Evolutionary conservation across 129 eudicot species (phyloP).

Genomic region (Glebionis coronaria): DNA sequence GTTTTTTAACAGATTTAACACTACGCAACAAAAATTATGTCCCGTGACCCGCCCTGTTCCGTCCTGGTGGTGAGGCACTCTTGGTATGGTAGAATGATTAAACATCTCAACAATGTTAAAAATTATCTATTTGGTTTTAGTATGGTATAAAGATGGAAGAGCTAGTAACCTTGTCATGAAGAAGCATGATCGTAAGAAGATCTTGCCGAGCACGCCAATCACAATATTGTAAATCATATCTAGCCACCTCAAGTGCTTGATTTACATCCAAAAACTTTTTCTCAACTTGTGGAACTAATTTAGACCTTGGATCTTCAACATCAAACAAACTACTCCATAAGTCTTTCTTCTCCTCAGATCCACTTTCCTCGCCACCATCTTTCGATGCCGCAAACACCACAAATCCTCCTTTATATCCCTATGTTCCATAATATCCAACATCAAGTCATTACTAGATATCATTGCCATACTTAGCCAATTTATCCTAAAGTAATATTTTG

Average conservation of each 20-base stretch:
- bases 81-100: not conserved
- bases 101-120: not conserved
- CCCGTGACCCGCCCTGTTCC: too few species aligned
- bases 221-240: slow-evolving; percentile 78
- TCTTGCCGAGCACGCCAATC: slow-evolving; percentile 97
- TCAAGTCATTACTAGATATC: not conserved
- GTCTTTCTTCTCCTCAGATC: slow-evolving; percentile 48
- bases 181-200: slow-evolving; percentile 71
- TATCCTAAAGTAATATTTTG: not conserved
- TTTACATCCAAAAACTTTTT: slow-evolving; percentile 76
- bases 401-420: slow-evolving; percentile 36
- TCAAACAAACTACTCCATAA: slow-evolving; percentile 58
- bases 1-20: too few species aligned
- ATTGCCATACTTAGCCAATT: not conserved
- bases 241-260: slow-evolving; percentile 84
- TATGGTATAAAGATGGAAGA: slow-evolving; percentile 5
- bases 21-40: too few species aligned
- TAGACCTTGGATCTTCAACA: slow-evolving; percentile 77
- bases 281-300: slow-evolving; percentile 41
- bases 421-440: slow-evolving; percentile 13
- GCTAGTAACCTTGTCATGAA: slow-evolving; percentile 72
- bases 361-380: slow-evolving; percentile 48
- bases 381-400: slow-evolving; percentile 54
- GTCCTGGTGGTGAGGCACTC: too few species aligned
- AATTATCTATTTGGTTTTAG: not conserved